Evolutionary conservation across 2,329 filamentous ascomycete species (phyloP).

Genomic region (Xylaria sp.): DNA sequence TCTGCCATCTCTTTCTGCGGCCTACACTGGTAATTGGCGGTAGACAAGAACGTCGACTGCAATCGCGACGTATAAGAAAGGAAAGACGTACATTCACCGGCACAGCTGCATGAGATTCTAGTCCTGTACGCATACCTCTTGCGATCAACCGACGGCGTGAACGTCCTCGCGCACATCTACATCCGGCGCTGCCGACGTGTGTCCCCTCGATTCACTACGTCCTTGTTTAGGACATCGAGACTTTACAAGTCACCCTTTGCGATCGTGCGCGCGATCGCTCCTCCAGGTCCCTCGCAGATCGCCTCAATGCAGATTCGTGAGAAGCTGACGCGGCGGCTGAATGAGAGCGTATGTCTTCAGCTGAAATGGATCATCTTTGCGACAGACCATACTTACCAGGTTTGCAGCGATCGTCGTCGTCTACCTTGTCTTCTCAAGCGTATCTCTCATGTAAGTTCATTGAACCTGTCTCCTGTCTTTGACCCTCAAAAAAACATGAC

Average conservation of each 20-base stretch:
- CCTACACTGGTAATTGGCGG: not conserved
- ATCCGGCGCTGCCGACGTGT: not conserved
- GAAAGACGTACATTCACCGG: not conserved
- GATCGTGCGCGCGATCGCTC: not conserved
- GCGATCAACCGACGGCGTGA: not conserved
- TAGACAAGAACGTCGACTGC: not conserved
- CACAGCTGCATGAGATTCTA: not conserved
- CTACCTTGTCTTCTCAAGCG: slow-evolving; percentile 36
- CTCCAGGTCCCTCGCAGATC: not conserved
- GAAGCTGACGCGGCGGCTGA: slow-evolving; percentile 29
- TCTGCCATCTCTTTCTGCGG: not conserved
- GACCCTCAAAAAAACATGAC: slow-evolving; percentile 5
- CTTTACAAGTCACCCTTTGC: not conserved
- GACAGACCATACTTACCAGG: slow-evolving; percentile 26
- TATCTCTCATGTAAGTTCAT: slow-evolving; percentile 42
- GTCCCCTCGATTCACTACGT: not conserved
- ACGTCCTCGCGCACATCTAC: not conserved
- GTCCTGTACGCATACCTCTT: not conserved
- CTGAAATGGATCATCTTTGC: slow-evolving; percentile 15
- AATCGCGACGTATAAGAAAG: not conserved
- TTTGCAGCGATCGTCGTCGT: slow-evolving; percentile 30
- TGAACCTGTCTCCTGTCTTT: not conserved
- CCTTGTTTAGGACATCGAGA: not conserved
- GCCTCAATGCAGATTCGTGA: slow-evolving; percentile 32
- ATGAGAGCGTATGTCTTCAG: slow-evolving; percentile 31